These are phyloP conservation scores for Russula ochroleuca DNA, from an alignment of 768 basidiomycete species.

Conservation along the genomic window DNA sequence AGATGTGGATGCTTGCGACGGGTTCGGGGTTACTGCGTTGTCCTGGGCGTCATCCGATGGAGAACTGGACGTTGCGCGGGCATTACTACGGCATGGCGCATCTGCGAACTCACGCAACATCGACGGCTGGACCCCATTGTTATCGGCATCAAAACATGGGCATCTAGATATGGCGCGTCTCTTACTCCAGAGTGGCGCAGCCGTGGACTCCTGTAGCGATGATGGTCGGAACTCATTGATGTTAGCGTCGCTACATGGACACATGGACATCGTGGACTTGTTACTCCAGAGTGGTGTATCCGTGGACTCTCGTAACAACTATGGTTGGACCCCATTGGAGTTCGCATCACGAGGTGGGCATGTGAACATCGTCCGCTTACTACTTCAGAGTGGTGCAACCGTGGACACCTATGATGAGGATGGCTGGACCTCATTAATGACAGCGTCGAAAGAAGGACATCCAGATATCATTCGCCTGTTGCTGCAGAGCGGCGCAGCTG, in stretches of 20 bases:
- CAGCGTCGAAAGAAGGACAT: not conserved
- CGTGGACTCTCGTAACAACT: not conserved
- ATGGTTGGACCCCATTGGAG: not conserved
- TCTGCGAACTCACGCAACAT: not conserved
- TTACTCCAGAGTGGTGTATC: not conserved
- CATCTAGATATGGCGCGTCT: not conserved
- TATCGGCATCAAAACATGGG: not conserved
- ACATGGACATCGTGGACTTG: not conserved
- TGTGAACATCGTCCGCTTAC: not conserved
- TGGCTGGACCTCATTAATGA: not conserved
- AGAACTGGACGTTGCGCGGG: not conserved
- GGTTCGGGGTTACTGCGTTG: not conserved
- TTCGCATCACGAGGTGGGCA: not conserved
- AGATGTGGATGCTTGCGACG: not conserved
- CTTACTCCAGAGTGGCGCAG: not conserved
- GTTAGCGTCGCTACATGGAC: not conserved
- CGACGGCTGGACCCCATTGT: not conserved
- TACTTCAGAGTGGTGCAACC: not conserved
- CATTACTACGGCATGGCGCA: not conserved
- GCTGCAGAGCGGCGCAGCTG: not conserved
- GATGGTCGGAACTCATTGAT: not conserved
- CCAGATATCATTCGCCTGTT: not conserved
- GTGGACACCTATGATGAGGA: not conserved
- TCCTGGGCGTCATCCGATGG: not conserved
- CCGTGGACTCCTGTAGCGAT: no score